Percentiles rank a stretch among this genome's conserved stretches.
These are phyloP conservation scores for Boletus huronensis DNA, from an alignment of 768 basidiomycete species.

Conservation along the genomic window DNA sequence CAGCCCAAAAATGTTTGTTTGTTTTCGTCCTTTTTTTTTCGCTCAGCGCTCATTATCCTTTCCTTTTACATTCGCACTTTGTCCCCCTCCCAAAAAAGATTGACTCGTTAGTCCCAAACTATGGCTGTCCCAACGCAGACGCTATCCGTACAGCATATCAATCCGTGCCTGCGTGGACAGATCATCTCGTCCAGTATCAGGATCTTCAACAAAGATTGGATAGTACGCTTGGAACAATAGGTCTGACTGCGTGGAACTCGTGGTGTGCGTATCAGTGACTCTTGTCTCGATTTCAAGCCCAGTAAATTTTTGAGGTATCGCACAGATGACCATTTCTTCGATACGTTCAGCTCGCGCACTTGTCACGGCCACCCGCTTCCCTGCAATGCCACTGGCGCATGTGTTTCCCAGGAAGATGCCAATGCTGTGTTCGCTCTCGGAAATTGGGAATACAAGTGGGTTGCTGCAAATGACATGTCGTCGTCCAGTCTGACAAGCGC, in stretches of 20 bases:
- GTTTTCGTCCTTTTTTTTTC: background rate
- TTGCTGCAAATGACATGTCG: background rate
- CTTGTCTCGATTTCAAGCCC: background rate
- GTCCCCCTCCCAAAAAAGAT: conserved; percentile 31
- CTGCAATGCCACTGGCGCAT: conserved; percentile 40
- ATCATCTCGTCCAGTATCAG: conserved; percentile 38
- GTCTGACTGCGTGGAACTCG: conserved; percentile 39
- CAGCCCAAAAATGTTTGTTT: conserved; percentile 40
- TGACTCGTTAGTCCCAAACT: conserved; percentile 45
- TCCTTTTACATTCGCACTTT: background rate
- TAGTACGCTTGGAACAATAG: conserved; percentile 39
- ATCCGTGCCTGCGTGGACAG: conserved; percentile 44
- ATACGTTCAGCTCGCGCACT: conserved; percentile 47
- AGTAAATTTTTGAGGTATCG: background rate
- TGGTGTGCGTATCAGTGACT: conserved; percentile 40
- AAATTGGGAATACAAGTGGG: conserved; percentile 58
- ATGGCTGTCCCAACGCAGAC: conserved; percentile 41
- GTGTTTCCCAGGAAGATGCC: conserved; percentile 44
- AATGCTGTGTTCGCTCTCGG: conserved; percentile 52
- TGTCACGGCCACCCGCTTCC: conserved; percentile 41
- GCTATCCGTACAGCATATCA: conserved; percentile 40
- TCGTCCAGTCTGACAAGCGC: background rate
- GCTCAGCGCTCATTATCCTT: background rate
- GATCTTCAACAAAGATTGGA: conserved; percentile 38
- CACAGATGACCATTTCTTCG: conserved; percentile 44